A percentile compares a stretch with the other conserved stretches of the same genome.
These are phyloP conservation scores for Nelumbo lutea DNA, from an alignment of 164 flowering plant species.

Conservation along the genomic window DNA sequence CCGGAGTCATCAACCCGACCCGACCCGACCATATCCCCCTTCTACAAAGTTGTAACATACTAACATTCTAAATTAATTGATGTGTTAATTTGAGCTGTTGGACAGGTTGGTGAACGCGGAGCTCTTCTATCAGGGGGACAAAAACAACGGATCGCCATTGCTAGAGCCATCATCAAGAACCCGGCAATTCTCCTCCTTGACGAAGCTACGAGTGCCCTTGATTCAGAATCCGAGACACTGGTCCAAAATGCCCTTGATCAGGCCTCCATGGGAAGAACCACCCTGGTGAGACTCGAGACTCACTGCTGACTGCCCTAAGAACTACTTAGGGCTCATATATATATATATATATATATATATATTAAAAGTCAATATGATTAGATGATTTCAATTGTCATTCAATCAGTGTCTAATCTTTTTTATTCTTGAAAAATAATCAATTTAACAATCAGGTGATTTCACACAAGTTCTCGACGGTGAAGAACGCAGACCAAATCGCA, in stretches of 20 bases:
- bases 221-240: slow-evolving; percentile 73
- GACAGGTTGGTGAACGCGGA: slow-evolving; percentile 77
- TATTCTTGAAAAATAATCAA: too few species aligned
- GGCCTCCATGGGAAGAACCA: slow-evolving; percentile 90
- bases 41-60: too few species aligned
- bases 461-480: slow-evolving; percentile 76
- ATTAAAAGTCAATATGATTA: neutral
- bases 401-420: neutral
- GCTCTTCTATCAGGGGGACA: slow-evolving; percentile 86
- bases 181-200: slow-evolving; percentile 82
- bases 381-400: too few species aligned
- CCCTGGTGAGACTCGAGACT: slow-evolving; percentile 40
- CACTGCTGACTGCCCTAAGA: too few species aligned
- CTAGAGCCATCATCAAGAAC: slow-evolving; percentile 77
- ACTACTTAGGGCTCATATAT: too few species aligned
- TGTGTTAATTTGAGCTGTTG: neutral
- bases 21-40: too few species aligned
- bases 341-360: too few species aligned
- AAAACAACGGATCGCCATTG: slow-evolving; percentile 89
- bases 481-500: slow-evolving; percentile 74
- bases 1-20: too few species aligned
- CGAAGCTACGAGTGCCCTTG: slow-evolving; percentile 97
- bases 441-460: slow-evolving; percentile 60
- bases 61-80: too few species aligned
- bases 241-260: slow-evolving; percentile 90